Evolutionary conservation across 345 rosid genomes (phyloP), one percentile per base, ranked within the genome.

Genomic region (Melastoma malabathricum): DNA sequence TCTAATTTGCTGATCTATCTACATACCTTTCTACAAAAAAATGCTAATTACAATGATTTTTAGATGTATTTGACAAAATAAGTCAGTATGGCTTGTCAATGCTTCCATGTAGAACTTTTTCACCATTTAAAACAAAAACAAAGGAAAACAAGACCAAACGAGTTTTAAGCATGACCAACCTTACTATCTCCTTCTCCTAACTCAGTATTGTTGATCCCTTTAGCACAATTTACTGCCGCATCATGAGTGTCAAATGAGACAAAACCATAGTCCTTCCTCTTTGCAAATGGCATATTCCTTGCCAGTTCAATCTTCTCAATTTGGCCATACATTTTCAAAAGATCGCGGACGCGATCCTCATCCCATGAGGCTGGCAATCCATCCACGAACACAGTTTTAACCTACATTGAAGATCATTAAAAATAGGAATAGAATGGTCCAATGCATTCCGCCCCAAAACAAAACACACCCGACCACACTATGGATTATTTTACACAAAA

Each of bases 281-380:
- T 82, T 18, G 97, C 98, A 64, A 93, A 82, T 59, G 96, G 96
- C 98, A 92, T 87, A 54, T 84, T 92, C 51, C 97, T 78, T 1
- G 98, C 95, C 80, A 92, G 98, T 73, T 92, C 98, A 58, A 92
- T 55, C 75, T 84, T 92, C 61, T 81, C 96, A 59, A 92, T 64
- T 61, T 73, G 76, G 27, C 98, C 98, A 64, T 78, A 84, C 52
- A 55, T 68, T 74, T 80, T 84, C 25, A 87, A 62, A 47, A 84
- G 70, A 43, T 79, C 79, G 19, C 76, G 71, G 43, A 92, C 88
- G 62, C 59, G 80, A 62, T 92, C 94, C 67, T 92, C 98, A 64
- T 81, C 93, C 98, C 98, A 92, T 47, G 95, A 71, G 15, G 95
- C 78, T 62, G 88, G 78, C 23, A 92, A 72, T 18, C 98, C 90